Conservation (phyloP, 148 eudicot species). For the Persicaria maculosa region DNA sequence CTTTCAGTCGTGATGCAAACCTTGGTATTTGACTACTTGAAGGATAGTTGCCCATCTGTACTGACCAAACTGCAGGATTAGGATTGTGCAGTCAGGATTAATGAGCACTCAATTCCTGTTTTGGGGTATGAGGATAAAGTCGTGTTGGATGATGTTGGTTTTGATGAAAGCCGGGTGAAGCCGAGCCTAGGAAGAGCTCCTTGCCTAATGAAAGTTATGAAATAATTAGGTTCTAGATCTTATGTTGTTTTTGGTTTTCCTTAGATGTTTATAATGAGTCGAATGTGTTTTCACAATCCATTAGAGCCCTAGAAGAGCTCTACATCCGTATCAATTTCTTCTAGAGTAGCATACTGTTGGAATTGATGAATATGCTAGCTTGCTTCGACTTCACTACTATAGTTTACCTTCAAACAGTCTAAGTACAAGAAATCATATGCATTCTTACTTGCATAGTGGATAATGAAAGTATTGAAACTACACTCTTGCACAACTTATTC, state of each 20-base stretch:
- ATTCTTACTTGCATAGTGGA: no score
- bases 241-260: neutral
- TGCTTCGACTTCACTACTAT: no score
- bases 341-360: no score
- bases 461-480: no score
- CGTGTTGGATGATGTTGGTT: conserved; percentile 54
- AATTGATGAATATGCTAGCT: no score
- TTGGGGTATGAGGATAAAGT: conserved; percentile 35
- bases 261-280: no score
- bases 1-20: conserved; percentile 94
- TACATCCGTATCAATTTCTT: no score
- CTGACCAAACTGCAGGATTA: conserved; percentile 49
- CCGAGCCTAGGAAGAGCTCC: conserved; percentile 27
- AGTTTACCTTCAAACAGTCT: no score
- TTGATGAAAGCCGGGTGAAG: conserved; percentile 78
- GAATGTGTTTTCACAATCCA: no score
- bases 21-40: conserved; percentile 82
- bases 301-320: no score
- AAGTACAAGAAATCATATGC: no score
- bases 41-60: conserved; percentile 77
- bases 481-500: no score
- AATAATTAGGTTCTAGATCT: neutral
- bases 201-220: neutral
- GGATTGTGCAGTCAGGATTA: conserved; percentile 56
- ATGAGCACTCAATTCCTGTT: conserved; percentile 47